Conservation (phyloP, 2,329 filamentous ascomycete species). For the Cladobotryum protrusum region DNA sequence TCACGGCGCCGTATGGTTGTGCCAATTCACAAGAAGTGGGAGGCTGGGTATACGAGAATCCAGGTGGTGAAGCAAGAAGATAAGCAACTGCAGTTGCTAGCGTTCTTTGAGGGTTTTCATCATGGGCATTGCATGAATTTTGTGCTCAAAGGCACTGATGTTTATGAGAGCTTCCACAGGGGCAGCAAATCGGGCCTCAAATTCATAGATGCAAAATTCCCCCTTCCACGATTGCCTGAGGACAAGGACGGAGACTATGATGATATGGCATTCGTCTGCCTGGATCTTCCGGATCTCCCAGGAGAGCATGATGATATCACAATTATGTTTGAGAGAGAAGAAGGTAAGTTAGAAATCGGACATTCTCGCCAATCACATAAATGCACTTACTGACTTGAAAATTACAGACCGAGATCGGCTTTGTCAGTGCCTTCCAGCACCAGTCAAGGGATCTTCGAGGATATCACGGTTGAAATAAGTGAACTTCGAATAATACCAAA, state of each 20-base stretch:
- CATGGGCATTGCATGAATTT: slow-evolving; percentile 89
- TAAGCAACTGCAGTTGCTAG: slow-evolving; percentile 69
- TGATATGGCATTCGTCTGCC: slow-evolving; percentile 69
- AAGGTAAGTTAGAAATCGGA: slow-evolving; percentile 51
- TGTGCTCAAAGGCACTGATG: slow-evolving; percentile 74
- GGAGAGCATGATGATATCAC: slow-evolving; percentile 90
- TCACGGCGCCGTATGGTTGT: slow-evolving; percentile 82
- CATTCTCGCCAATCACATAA: neutral
- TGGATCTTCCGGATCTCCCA: slow-evolving; percentile 83
- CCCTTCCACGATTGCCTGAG: slow-evolving; percentile 59
- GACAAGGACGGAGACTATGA: slow-evolving; percentile 46
- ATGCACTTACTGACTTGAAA: slow-evolving; percentile 17
- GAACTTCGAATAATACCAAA: neutral
- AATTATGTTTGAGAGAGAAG: slow-evolving; percentile 74
- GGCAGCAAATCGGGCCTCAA: slow-evolving; percentile 65
- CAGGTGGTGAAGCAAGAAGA: slow-evolving; percentile 70
- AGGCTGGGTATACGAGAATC: slow-evolving; percentile 70
- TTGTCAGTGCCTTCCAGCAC: slow-evolving; percentile 47
- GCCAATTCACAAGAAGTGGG: slow-evolving; percentile 91
- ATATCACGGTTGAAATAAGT: slow-evolving; percentile 24
- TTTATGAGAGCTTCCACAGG: slow-evolving; percentile 64
- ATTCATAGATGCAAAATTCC: slow-evolving; percentile 87
- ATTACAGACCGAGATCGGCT: slow-evolving; percentile 49
- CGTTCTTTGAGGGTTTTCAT: slow-evolving; percentile 82
- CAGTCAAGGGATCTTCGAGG: slow-evolving; percentile 42